Base-by-base conservation (phyloP, 176 grass and related monocot genomes). In the Oryza officinalis region DNA sequence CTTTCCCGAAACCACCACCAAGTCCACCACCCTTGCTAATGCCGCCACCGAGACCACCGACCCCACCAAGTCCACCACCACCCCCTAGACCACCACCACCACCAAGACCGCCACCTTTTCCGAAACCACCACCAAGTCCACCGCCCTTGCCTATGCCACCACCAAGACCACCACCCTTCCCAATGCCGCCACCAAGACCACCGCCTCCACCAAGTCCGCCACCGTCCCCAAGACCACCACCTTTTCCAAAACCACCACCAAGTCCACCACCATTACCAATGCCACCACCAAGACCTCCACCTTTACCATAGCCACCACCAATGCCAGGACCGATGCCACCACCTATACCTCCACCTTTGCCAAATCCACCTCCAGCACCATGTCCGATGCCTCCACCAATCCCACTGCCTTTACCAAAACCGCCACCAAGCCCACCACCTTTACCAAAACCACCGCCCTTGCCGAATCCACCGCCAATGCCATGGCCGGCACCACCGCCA, bases 381-480 rank as follows among this genome's bases (percentile, higher is more conserved):
- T 52, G 12, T 9, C 86, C 86, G 1, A 78, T 40, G 0, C 80
- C 67, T 0, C 87, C 76, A 0, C 73, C 83, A 5, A 81, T 50
- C 0, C 83, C 87, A 0, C 77, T 78, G 6, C 88, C 84, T 1
- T 76, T 71, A 9, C 66, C 77, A 10, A 73, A 9, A 22, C 80
- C 86, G 2, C 78, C 77, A 2, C 77, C 87, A 33, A 84, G 63
- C 17, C 80, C 80, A 8, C 65, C 80, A 10, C 86, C 86, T 8
- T 67, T 80, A 2, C 75, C 81, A 11, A 76, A 45, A 0, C 86
- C 80, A 8, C 74, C 61, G 33, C 33, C 33, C 5, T 35, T 35
- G 33, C 33, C 33, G 33, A 35, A 35, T n/a, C n/a, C n/a, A n/a
- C n/a, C n/a, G 17, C 81, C 69, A 6, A 65, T 25, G 4, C 76